Percentiles rank a stretch among this genome's conserved stretches.
Conservation (phyloP, 2,329 filamentous ascomycete species). For the Xylariales sp. region DNA sequence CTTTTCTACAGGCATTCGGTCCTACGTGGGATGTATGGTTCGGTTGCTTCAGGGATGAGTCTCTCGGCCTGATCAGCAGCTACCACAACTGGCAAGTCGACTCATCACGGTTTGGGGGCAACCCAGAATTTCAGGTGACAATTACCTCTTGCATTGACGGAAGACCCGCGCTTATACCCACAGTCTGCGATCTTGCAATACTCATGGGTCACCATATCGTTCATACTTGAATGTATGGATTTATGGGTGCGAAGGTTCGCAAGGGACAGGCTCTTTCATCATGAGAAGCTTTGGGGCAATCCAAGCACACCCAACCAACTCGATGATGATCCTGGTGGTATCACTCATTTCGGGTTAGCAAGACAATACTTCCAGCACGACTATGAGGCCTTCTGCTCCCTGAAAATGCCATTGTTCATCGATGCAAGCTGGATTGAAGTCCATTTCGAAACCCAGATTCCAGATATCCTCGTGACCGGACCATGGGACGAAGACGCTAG, state of each 20-base stretch:
- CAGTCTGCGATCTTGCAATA: slow-evolving; percentile 37
- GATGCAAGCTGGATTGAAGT: slow-evolving; percentile 30
- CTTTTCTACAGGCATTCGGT: slow-evolving; percentile 33
- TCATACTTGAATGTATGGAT: slow-evolving; percentile 44
- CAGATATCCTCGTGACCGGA: slow-evolving; percentile 34
- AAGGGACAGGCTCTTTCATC: slow-evolving; percentile 28
- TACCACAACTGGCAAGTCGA: slow-evolving; percentile 27
- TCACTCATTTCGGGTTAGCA: slow-evolving; percentile 14
- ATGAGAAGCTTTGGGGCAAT: slow-evolving; percentile 24
- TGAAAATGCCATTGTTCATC: too few species aligned
- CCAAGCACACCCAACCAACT: slow-evolving; percentile 11
- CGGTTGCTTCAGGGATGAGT: slow-evolving; percentile 19
- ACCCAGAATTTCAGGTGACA: slow-evolving; percentile 41
- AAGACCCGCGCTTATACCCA: not conserved
- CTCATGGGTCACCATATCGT: slow-evolving; percentile 39
- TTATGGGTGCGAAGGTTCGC: slow-evolving; percentile 39
- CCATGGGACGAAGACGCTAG: slow-evolving; percentile 36
- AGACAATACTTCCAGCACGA: slow-evolving; percentile 20
- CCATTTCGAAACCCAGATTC: slow-evolving; percentile 35
- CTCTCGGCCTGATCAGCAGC: slow-evolving; percentile 6
- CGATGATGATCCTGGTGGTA: slow-evolving; percentile 16
- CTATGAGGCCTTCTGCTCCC: slow-evolving; percentile 19
- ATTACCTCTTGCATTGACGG: not conserved
- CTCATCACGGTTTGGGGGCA: slow-evolving; percentile 26
- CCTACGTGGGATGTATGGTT: slow-evolving; percentile 35